Evolutionary conservation across 768 basidiomycete genomes (phyloP).

Genomic region (Mrakia blollopis): DNA sequence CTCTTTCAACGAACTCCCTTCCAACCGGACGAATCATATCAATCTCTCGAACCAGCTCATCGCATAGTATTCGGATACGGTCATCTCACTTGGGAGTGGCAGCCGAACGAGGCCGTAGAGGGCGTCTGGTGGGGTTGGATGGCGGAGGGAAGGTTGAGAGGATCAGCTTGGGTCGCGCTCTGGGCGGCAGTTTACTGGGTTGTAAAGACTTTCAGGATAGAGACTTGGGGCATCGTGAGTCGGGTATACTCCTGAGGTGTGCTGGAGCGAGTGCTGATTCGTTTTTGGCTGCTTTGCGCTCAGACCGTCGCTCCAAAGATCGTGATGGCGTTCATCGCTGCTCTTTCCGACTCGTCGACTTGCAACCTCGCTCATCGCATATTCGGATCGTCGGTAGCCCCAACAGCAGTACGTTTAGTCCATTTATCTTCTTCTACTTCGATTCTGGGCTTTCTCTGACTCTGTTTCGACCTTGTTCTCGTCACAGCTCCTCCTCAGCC

Average conservation of each 20-base stretch:
- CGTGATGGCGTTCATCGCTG: slow-evolving; percentile 48
- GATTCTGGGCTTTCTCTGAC: neutral
- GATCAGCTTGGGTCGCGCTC: slow-evolving; percentile 23
- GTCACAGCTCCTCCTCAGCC: slow-evolving; percentile 67
- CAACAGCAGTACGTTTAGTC: slow-evolving; percentile 58
- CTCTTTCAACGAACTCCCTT: slow-evolving; percentile 77
- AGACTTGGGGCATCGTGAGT: slow-evolving; percentile 9
- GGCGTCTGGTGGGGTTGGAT: slow-evolving; percentile 29
- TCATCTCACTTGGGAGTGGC: slow-evolving; percentile 86
- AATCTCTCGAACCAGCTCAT: slow-evolving; percentile 89
- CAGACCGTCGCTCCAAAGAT: slow-evolving; percentile 23
- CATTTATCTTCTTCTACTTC: neutral
- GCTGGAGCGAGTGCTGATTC: neutral
- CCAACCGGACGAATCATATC: slow-evolving; percentile 96
- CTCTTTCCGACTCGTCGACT: slow-evolving; percentile 72
- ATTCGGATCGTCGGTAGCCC: slow-evolving; percentile 57
- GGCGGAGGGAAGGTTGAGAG: slow-evolving; percentile 24
- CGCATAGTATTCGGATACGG: slow-evolving; percentile 79
- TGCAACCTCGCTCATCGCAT: slow-evolving; percentile 57
- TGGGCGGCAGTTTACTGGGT: slow-evolving; percentile 23
- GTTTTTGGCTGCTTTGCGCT: neutral
- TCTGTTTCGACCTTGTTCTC: neutral
- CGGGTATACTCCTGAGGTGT: no score
- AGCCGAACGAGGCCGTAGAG: slow-evolving; percentile 17
- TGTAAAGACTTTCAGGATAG: neutral